Evolutionary conservation across 2,329 filamentous ascomycete species (phyloP).

Genomic region (Lachnellula suecica): DNA sequence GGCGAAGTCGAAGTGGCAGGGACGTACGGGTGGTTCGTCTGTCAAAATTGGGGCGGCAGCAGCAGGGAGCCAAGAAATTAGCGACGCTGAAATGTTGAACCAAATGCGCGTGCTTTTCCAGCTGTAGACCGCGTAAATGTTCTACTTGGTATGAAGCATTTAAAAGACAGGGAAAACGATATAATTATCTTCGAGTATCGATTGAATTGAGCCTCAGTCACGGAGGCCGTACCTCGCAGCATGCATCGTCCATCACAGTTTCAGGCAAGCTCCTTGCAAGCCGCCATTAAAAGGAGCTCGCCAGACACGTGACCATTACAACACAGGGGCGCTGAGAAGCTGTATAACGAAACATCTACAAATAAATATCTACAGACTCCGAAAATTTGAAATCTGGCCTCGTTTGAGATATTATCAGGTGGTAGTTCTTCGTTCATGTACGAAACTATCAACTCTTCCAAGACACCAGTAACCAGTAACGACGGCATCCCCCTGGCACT

Average conservation of each 20-base stretch:
- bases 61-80: not conserved
- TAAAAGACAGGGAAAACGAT: not conserved
- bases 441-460: not conserved
- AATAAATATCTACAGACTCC: not conserved
- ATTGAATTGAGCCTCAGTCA: no score
- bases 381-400: not conserved
- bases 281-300: not conserved
- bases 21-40: no score
- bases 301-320: not conserved
- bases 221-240: no score
- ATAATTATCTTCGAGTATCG: no score
- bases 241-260: no score
- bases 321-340: no score
- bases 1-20: not conserved
- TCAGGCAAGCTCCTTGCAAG: not conserved
- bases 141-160: no score
- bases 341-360: no score
- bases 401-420: not conserved
- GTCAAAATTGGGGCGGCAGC: no score
- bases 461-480: not conserved
- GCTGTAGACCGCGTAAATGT: no score
- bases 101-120: no score
- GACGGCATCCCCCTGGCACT: constrained; percentile 1
- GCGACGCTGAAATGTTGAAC: no score
- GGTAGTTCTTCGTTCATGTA: not conserved